Evolutionary conservation across 352 stramenopile genomes (phyloP).

Genomic region (Phytophthora crassamura): DNA sequence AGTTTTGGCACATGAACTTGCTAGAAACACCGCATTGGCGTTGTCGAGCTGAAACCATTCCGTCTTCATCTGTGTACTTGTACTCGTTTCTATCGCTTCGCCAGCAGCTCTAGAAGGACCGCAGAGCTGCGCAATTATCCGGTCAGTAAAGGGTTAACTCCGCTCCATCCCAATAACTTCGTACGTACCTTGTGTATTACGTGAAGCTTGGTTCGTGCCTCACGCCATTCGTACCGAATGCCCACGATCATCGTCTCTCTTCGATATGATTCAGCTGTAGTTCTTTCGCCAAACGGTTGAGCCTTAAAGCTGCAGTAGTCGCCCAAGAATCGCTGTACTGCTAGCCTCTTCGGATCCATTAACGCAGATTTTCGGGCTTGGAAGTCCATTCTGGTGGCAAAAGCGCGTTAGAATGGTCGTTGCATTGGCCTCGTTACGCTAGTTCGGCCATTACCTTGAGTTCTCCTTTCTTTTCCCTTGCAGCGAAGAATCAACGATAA

Average conservation of each 20-base stretch:
- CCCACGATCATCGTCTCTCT: slow-evolving; percentile 56
- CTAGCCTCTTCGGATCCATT: slow-evolving; percentile 49
- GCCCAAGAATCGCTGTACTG: slow-evolving; percentile 46
- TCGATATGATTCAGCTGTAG: slow-evolving; percentile 17
- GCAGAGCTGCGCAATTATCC: slow-evolving; percentile 21
- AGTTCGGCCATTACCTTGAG: slow-evolving; percentile 36
- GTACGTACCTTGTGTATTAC: slow-evolving; percentile 66
- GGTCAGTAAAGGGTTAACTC: neutral
- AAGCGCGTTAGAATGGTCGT: neutral
- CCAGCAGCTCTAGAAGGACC: slow-evolving; percentile 7
- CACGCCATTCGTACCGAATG: slow-evolving; percentile 73
- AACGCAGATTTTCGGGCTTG: slow-evolving; percentile 57
- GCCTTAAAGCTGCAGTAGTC: slow-evolving; percentile 74
- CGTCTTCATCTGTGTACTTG: slow-evolving; percentile 10
- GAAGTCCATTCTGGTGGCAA: slow-evolving; percentile 48
- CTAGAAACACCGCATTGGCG: slow-evolving; percentile 58
- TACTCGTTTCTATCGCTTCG: neutral
- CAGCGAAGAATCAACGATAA: neutral
- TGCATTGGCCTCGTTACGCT: too few relatives aligned
- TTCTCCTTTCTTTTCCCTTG: slow-evolving; percentile 35
- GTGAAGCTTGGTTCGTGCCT: slow-evolving; percentile 67
- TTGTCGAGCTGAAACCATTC: slow-evolving; percentile 54
- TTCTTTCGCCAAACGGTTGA: neutral
- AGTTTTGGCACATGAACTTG: slow-evolving; percentile 48
- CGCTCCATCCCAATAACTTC: slow-evolving; percentile 17